Evolutionary conservation across 2,329 filamentous ascomycete genomes (phyloP).

Genomic region (Botrytis porri): DNA sequence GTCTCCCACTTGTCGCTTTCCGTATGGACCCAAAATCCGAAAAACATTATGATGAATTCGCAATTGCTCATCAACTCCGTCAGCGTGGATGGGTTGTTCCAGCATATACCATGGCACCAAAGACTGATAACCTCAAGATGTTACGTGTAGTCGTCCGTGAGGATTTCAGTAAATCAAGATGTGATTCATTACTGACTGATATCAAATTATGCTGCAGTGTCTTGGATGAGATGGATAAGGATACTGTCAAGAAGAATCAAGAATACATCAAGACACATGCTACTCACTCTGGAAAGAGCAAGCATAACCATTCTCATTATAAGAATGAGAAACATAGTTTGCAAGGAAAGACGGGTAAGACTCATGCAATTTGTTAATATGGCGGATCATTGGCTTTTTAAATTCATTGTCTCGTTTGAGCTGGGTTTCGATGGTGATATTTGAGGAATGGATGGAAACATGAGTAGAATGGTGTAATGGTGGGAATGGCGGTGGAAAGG

Average conservation of each 20-base stretch:
- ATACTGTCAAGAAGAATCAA: conserved; percentile 66
- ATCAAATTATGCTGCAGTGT: conserved; percentile 73
- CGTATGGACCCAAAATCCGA: conserved; percentile 60
- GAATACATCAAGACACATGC: conserved; percentile 60
- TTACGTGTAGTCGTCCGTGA: conserved; percentile 89
- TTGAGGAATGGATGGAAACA: neutral
- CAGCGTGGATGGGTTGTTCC: conserved; percentile 90
- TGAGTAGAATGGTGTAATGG: neutral
- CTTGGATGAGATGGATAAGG: conserved; percentile 70
- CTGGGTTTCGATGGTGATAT: neutral
- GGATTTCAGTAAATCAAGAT: conserved; percentile 81
- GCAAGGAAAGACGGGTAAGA: conserved; percentile 88
- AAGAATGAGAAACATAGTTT: conserved; percentile 79
- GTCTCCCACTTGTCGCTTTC: conserved; percentile 88
- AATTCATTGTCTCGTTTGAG: neutral
- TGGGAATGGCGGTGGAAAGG: neutral
- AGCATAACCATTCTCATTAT: conserved; percentile 49
- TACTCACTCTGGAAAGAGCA: conserved; percentile 50
- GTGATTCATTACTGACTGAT: conserved; percentile 74
- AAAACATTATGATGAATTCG: conserved; percentile 69
- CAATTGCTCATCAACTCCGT: conserved; percentile 79
- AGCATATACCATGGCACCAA: conserved; percentile 86
- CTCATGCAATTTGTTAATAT: conserved; percentile 73
- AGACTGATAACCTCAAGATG: conserved; percentile 77
- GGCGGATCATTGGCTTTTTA: neutral